Evolutionary conservation across 768 basidiomycete species (phyloP).

Genomic region (Leccinum imitatum): DNA sequence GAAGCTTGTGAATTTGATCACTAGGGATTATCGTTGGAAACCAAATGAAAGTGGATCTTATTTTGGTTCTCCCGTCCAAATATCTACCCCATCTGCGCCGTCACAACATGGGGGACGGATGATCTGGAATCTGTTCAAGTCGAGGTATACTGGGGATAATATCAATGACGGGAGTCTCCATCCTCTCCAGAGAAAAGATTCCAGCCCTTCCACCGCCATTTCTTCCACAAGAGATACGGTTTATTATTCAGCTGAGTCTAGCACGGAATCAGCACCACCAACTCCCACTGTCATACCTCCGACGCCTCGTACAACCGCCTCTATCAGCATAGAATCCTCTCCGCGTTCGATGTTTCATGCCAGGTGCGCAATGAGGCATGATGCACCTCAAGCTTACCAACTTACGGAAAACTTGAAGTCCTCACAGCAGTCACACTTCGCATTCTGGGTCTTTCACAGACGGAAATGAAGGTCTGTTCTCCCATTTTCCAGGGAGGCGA

Average conservation of each 20-base stretch:
- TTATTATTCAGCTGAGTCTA: conserved; percentile 16
- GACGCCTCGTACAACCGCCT: too few species aligned
- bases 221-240: neutral
- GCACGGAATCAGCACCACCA: conserved; percentile 3
- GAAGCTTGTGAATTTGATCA: conserved; percentile 17
- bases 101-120: neutral
- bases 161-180: neutral
- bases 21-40: conserved; percentile 10
- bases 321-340: too few species aligned
- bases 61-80: conserved; percentile 11
- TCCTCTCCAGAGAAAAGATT: neutral
- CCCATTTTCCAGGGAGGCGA: neutral
- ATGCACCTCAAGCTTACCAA: neutral
- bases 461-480: conserved; percentile 11
- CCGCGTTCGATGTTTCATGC: conserved; percentile 2
- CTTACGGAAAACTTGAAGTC: conserved; percentile 5
- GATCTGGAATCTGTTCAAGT: neutral
- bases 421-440: conserved; percentile 14
- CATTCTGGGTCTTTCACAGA: conserved; percentile 7
- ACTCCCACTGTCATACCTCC: conserved; percentile 11
- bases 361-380: conserved; percentile 8
- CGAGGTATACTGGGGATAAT: neutral
- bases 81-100: neutral
- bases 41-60: conserved; percentile 4
- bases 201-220: neutral